A percentile compares a stretch with the other conserved stretches of the same genome.
Conservation (phyloP, 345 rosid species). For the Chamaenerion angustifolium region DNA sequence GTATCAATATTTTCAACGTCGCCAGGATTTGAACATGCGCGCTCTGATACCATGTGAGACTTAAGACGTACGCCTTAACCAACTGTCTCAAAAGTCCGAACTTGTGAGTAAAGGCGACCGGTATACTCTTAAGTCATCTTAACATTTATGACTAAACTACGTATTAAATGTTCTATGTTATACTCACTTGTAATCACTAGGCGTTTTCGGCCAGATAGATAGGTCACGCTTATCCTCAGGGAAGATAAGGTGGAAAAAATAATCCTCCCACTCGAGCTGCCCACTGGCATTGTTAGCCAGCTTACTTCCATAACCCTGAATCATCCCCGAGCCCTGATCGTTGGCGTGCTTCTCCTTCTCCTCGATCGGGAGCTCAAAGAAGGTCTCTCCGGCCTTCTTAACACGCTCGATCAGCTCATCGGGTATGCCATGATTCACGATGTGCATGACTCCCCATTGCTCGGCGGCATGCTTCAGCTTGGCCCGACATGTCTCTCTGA, state of each 20-base stretch:
- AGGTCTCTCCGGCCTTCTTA: slow-evolving; percentile 45
- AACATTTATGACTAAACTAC: too few species aligned
- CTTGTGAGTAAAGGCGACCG: too few species aligned
- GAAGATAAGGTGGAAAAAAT: slow-evolving; percentile 69
- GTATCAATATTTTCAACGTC: too few species aligned
- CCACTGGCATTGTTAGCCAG: slow-evolving; percentile 82
- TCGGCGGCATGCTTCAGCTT: slow-evolving; percentile 44
- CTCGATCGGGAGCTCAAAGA: slow-evolving; percentile 52
- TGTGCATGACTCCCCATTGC: slow-evolving; percentile 96
- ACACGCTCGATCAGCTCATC: slow-evolving; percentile 46
- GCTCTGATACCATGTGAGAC: too few species aligned
- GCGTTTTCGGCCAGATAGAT: slow-evolving; percentile 79
- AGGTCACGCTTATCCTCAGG: slow-evolving; percentile 73
- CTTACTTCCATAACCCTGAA: slow-evolving; percentile 96
- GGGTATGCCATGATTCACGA: slow-evolving; percentile 71
- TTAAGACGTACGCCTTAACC: too few species aligned
- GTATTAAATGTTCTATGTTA: too few species aligned
- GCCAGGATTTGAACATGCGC: too few species aligned
- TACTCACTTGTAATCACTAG: slow-evolving; percentile 67
- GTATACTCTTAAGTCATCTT: too few species aligned
- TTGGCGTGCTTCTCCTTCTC: slow-evolving; percentile 89
- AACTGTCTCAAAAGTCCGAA: too few species aligned
- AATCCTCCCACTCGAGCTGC: slow-evolving; percentile 92
- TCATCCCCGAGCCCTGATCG: slow-evolving; percentile 61
- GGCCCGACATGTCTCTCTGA: slow-evolving; percentile 37